Evolutionary conservation across 768 basidiomycete species (phyloP).

Genomic region (Mycena chlorophos): DNA sequence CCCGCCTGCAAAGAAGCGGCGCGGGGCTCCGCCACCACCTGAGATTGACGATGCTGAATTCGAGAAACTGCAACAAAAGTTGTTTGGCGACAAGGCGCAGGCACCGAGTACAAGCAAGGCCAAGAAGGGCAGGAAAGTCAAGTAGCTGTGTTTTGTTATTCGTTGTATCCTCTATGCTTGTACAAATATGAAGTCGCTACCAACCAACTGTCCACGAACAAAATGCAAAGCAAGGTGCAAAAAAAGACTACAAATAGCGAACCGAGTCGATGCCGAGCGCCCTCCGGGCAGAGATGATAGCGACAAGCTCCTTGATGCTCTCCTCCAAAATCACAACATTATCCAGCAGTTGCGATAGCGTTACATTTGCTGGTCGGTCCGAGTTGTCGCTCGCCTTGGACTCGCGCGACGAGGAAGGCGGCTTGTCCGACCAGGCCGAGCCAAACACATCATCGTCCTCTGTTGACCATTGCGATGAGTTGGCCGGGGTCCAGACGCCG

Average conservation of each 20-base stretch:
- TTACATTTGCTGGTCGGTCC: conserved; percentile 47
- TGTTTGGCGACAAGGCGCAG: conserved; percentile 49
- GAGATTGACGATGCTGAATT: conserved; percentile 71
- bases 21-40: conserved; percentile 42
- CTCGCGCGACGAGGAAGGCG: conserved; percentile 26
- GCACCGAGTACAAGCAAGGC: conserved; percentile 31
- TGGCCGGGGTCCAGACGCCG: conserved; percentile 65
- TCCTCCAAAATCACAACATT: conserved; percentile 96
- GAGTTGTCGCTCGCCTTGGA: conserved; percentile 27
- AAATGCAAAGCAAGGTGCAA: conserved; percentile 15
- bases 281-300: conserved; percentile 80
- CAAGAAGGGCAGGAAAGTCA: conserved; percentile 37
- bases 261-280: conserved; percentile 83
- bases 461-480: conserved; percentile 49
- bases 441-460: conserved; percentile 76
- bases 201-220: not conserved
- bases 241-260: conserved; percentile 73
- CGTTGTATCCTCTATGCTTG: conserved; percentile 3
- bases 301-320: conserved; percentile 88
- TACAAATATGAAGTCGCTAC: conserved; percentile 9
- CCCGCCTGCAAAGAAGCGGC: conserved; percentile 53
- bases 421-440: conserved; percentile 48
- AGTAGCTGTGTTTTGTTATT: conserved; percentile 22
- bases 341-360: conserved; percentile 83
- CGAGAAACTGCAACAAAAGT: conserved; percentile 56